These are phyloP conservation scores for Artemisia tridentata DNA, from an alignment of 129 eudicot species.

Conservation along the genomic window DNA sequence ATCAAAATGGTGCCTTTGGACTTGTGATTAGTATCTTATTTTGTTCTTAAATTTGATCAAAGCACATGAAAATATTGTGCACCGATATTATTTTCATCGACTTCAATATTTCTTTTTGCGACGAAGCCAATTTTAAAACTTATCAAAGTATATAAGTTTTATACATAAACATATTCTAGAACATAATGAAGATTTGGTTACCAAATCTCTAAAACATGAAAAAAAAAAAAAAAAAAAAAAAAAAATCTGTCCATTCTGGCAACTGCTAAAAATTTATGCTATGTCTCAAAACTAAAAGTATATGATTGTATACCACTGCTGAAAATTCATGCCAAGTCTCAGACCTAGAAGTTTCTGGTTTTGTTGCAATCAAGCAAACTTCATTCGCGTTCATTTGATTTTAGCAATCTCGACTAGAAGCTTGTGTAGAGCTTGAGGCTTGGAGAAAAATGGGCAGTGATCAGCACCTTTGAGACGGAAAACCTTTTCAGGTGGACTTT, in stretches of 20 bases:
- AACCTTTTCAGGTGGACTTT: conserved; percentile 71
- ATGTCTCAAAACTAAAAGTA: background rate
- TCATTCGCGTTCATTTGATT: conserved; percentile 28
- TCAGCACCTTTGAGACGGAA: conserved; percentile 89
- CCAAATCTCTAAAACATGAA: conserved; percentile 17
- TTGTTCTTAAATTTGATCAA: background rate
- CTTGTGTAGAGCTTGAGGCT: conserved; percentile 87
- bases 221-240: background rate
- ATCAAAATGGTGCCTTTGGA: background rate
- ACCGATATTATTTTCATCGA: background rate
- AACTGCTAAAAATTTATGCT: background rate
- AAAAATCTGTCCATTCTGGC: background rate
- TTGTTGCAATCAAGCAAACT: background rate
- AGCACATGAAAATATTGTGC: conserved; percentile 5
- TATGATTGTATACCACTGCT: conserved; percentile 21
- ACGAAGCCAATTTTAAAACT: background rate
- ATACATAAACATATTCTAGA: conserved; percentile 2
- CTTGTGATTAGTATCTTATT: background rate
- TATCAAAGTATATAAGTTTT: background rate
- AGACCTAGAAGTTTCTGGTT: conserved; percentile 1
- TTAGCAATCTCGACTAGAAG: conserved; percentile 71
- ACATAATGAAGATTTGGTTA: conserved; percentile 2
- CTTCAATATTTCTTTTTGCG: background rate
- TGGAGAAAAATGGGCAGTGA: conserved; percentile 95
- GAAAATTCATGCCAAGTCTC: conserved; percentile 20